phyloP scores from a whole-genome alignment of 1,139 yeast species.

The Sugiyamaella pinicola region DNA sequence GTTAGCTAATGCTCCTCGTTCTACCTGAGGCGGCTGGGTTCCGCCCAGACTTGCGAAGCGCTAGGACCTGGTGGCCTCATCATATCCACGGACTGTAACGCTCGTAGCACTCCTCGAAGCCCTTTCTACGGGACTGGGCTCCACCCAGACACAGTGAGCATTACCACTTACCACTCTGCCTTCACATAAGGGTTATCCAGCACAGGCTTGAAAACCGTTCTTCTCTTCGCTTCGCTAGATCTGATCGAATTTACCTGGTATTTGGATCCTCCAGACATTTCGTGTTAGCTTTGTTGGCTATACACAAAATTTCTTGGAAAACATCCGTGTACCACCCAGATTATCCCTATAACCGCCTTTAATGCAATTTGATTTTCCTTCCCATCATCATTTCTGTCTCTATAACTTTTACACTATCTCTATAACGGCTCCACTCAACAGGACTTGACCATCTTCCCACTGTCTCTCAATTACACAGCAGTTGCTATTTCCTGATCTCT shows the following conservation, averaged over 20 bases:
- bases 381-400: not conserved
- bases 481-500: not conserved
- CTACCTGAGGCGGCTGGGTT: slow-evolving; percentile 16
- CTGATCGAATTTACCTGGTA: slow-evolving; percentile 15
- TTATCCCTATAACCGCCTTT: not conserved
- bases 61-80: no score
- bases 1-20: not conserved
- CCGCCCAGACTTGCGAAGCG: no score
- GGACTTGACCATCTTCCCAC: not conserved
- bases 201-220: slow-evolving; percentile 29
- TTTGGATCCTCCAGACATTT: no score
- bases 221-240: slow-evolving; percentile 23
- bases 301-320: not conserved
- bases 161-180: slow-evolving; percentile 22
- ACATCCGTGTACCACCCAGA: not conserved
- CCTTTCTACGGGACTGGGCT: no score
- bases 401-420: not conserved
- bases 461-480: no score
- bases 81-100: no score
- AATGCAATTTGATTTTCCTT: not conserved
- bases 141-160: not conserved
- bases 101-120: no score
- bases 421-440: not conserved
- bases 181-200: slow-evolving; percentile 30
- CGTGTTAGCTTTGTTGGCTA: no score